Conservation (phyloP, 2,329 filamentous ascomycete species). For the Aspergillus niger region DNA sequence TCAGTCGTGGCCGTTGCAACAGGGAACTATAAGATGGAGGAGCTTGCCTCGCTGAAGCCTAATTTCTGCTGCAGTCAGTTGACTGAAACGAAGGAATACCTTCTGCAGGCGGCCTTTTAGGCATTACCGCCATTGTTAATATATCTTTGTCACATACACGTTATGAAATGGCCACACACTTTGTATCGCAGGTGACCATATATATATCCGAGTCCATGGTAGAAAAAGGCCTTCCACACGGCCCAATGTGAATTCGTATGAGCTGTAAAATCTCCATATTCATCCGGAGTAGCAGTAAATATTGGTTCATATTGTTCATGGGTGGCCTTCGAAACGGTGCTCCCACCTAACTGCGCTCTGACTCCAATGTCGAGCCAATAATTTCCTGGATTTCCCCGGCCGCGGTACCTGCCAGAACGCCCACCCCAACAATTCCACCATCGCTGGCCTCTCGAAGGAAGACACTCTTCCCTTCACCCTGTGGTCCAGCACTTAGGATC, state of each 20-base stretch:
- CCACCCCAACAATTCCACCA: constrained; percentile 55
- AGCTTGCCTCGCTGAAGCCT: constrained; percentile 13
- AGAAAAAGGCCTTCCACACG: neutral
- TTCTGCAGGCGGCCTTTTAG: neutral
- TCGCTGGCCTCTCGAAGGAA: constrained; percentile 53
- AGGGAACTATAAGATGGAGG: constrained; percentile 17
- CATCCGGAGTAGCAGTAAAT: no score
- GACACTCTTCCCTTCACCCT: constrained; percentile 50
- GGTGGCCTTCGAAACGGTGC: neutral
- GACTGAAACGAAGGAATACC: constrained; percentile 4
- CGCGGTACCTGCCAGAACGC: constrained; percentile 52
- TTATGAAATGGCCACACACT: neutral
- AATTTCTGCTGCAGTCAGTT: constrained; percentile 2
- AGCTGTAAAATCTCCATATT: no score
- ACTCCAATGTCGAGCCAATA: constrained; percentile 13
- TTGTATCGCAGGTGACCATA: neutral
- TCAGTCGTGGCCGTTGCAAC: constrained; percentile 19
- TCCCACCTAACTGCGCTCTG: neutral
- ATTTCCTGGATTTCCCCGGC: constrained; percentile 35
- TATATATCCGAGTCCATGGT: neutral
- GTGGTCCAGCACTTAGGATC: constrained; percentile 42
- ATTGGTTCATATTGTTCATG: no score
- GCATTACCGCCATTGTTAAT: neutral
- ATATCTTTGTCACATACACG: no score
- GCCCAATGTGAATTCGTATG: no score